phyloP scores from a whole-genome alignment of 225 moss, liverwort and hornwort genomes.

The Takakia lepidozioides region DNA sequence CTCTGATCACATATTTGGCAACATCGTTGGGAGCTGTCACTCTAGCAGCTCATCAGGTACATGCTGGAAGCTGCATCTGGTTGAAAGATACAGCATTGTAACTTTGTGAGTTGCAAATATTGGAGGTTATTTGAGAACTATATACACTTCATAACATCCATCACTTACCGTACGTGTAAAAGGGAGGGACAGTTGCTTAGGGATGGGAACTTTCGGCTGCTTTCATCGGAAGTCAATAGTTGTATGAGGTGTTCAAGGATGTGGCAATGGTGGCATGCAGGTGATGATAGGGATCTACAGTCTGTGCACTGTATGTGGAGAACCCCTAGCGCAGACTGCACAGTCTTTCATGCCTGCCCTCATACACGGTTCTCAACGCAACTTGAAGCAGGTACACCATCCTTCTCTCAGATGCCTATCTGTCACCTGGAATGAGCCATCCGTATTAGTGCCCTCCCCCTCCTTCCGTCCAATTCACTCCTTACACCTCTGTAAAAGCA shows the following conservation, averaged over 20 bases:
- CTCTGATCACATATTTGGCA: constrained; percentile 77
- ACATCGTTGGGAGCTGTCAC: constrained; percentile 76
- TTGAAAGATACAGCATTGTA: not conserved
- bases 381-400: constrained; percentile 76
- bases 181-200: too few relatives aligned
- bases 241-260: too few relatives aligned
- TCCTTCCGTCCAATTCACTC: constrained; percentile 1
- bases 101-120: not conserved
- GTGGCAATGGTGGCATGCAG: too few relatives aligned
- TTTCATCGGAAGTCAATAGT: too few relatives aligned
- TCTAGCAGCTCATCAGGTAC: constrained; percentile 80
- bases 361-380: constrained; percentile 57
- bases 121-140: too few relatives aligned
- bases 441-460: too few relatives aligned
- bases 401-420: too few relatives aligned
- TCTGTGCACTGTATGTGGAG: constrained; percentile 76
- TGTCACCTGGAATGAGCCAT: too few relatives aligned
- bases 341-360: constrained; percentile 95
- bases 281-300: constrained; percentile 90
- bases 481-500: not conserved
- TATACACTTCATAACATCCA: too few relatives aligned
- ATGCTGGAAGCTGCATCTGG: too few relatives aligned
- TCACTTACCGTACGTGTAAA: too few relatives aligned
- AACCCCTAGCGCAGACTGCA: constrained; percentile 82
- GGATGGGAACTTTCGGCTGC: too few relatives aligned